phyloP scores from a whole-genome alignment of 2,329 filamentous ascomycete genomes.

The Botrytis medusae region DNA sequence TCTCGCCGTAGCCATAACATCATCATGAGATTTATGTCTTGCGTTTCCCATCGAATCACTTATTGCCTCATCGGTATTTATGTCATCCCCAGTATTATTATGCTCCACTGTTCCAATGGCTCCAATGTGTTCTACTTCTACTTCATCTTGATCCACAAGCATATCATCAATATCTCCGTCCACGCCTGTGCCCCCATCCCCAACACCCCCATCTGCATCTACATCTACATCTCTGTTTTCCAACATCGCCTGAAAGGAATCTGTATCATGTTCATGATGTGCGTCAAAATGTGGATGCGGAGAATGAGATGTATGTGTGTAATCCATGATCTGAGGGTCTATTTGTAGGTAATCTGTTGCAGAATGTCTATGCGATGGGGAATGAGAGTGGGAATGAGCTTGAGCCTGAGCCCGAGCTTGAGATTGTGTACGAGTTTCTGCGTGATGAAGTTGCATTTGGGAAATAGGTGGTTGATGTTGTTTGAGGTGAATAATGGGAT shows the following conservation, averaged over 20 bases:
- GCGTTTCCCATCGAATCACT: neutral
- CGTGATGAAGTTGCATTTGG: conserved; percentile 21
- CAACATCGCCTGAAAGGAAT: conserved; percentile 35
- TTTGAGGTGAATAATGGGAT: conserved; percentile 14
- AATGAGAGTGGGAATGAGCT: neutral
- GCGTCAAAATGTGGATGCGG: conserved; percentile 22
- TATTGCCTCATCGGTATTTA: neutral
- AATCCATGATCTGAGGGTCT: conserved; percentile 61
- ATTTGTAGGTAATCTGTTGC: conserved; percentile 47
- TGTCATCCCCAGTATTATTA: conserved; percentile 10
- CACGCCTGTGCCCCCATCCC: conserved; percentile 23
- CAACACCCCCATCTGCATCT: conserved; percentile 5
- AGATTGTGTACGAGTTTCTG: conserved; percentile 12
- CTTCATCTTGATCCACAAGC: conserved; percentile 38
- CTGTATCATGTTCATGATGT: conserved; percentile 24
- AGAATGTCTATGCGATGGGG: neutral
- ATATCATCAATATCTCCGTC: conserved; percentile 36
- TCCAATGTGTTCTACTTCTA: conserved; percentile 20
- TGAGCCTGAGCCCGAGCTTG: neutral
- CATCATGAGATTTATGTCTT: neutral
- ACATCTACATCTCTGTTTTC: conserved; percentile 9
- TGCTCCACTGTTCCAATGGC: neutral
- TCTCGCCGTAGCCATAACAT: conserved; percentile 16
- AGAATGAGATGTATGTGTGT: conserved; percentile 29
- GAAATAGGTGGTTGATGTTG: conserved; percentile 20